Evolutionary conservation across 305 asterid species (phyloP).

Genomic region (Fraxinus ornus): DNA sequence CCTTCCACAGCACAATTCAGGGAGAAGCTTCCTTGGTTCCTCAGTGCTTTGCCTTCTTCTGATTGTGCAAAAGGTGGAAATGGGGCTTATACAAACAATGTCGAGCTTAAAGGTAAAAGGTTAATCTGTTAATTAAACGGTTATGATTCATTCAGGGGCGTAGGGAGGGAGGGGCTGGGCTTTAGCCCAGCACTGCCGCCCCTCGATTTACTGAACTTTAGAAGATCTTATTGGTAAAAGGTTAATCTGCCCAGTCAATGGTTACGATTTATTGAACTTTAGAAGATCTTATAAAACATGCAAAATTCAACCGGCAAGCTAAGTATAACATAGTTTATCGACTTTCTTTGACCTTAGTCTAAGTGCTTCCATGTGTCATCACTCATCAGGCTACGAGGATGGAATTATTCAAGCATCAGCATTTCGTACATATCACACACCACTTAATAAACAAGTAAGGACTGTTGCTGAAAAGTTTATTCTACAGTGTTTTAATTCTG

Average conservation of each 20-base stretch:
- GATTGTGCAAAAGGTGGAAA: slow-evolving; percentile 98
- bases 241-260: neutral
- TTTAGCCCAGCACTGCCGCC: neutral
- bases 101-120: slow-evolving; percentile 69
- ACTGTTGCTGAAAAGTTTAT: neutral
- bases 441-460: slow-evolving; percentile 86
- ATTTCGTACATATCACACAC: slow-evolving; percentile 93
- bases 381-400: slow-evolving; percentile 52
- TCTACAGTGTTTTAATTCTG: neutral
- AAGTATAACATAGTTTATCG: neutral
- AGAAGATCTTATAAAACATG: neutral
- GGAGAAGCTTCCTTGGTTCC: slow-evolving; percentile 97
- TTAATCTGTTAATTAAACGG: neutral
- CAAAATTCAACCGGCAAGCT: neutral
- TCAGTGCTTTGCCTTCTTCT: slow-evolving; percentile 85
- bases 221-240: slow-evolving; percentile 50
- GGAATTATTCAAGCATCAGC: slow-evolving; percentile 85
- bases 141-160: neutral
- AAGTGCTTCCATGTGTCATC: slow-evolving; percentile 21
- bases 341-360: slow-evolving; percentile 20
- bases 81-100: slow-evolving; percentile 84
- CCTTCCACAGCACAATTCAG: slow-evolving; percentile 82
- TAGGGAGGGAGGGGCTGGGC: neutral
- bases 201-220: neutral
- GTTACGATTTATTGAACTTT: neutral